These are phyloP conservation scores for Amphicarpaea edgeworthii DNA, from an alignment of 306 rosid genomes.

Conservation along the genomic window DNA sequence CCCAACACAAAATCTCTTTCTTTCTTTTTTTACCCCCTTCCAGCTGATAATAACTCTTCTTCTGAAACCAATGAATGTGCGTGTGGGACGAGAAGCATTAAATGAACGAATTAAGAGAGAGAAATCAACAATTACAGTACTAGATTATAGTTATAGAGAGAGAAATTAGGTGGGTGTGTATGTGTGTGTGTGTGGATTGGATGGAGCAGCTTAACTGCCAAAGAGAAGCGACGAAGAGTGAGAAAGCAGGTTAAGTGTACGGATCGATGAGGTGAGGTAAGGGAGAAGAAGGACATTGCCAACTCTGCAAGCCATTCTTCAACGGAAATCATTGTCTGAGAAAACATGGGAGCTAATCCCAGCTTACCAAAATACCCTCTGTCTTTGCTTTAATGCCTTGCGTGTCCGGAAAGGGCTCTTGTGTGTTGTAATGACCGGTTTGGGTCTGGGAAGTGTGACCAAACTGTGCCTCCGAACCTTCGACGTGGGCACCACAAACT, in stretches of 20 bases:
- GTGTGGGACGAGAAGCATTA: conserved; percentile 46
- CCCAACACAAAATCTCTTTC: background rate
- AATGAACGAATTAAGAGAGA: conserved; percentile 59
- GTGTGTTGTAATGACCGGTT: conserved; percentile 26
- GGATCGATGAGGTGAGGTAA: conserved; percentile 56
- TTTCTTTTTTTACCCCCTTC: conserved; percentile 1
- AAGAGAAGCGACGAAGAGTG: conserved; percentile 49
- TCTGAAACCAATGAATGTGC: conserved; percentile 44
- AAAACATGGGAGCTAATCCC: conserved; percentile 31
- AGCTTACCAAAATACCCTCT: conserved; percentile 36
- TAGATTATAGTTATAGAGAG: conserved; percentile 36
- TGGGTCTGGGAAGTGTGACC: conserved; percentile 26
- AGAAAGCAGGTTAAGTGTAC: conserved; percentile 41
- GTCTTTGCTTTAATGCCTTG: conserved; percentile 33
- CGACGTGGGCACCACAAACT: conserved; percentile 46
- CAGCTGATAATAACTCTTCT: background rate
- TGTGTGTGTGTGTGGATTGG: conserved; percentile 61
- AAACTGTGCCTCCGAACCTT: conserved; percentile 23
- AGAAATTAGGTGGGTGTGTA: conserved; percentile 53
- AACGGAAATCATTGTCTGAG: conserved; percentile 53
- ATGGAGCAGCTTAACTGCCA: conserved; percentile 82
- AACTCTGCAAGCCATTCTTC: conserved; percentile 91
- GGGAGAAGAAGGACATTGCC: conserved; percentile 77
- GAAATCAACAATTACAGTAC: background rate
- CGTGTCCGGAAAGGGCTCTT: conserved; percentile 39